A percentile compares a stretch with the other conserved stretches of the same genome.
These are phyloP conservation scores for Saccharomycopsis vini DNA, from an alignment of 805 yeast genomes.

Conservation along the genomic window DNA sequence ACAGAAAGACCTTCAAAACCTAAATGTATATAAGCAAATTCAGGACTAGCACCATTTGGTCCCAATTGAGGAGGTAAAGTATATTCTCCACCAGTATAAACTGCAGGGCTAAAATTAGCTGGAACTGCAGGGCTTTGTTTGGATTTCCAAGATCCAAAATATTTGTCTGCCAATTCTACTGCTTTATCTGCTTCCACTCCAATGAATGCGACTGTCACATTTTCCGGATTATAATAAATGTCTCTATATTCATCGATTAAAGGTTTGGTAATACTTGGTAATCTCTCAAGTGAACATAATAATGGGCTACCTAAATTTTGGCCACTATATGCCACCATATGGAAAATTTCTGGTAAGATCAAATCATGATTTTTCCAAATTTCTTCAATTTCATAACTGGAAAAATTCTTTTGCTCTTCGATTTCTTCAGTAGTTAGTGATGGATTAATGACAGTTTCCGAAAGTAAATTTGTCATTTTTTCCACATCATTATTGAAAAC, in stretches of 20 bases:
- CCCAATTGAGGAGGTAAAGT: constrained; percentile 36
- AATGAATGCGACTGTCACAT: constrained; percentile 76
- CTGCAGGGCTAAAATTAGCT: constrained; percentile 30
- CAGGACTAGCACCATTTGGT: constrained; percentile 60
- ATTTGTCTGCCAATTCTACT: constrained; percentile 46
- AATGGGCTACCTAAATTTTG: constrained; percentile 81
- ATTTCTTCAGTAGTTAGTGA: constrained; percentile 59
- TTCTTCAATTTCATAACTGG: constrained; percentile 76
- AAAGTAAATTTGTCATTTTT: constrained; percentile 62
- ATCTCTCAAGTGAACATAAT: constrained; percentile 64
- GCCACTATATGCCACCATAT: constrained; percentile 64
- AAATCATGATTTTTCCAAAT: constrained; percentile 76
- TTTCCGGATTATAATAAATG: constrained; percentile 66
- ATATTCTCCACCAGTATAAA: constrained; percentile 52
- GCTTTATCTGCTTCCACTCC: constrained; percentile 75
- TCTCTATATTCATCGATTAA: constrained; percentile 39
- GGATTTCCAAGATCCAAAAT: constrained; percentile 55
- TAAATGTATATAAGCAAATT: constrained; percentile 74
- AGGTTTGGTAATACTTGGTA: constrained; percentile 43
- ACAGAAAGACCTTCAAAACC: constrained; percentile 86
- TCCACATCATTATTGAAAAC: constrained; percentile 83
- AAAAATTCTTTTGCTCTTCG: constrained; percentile 60
- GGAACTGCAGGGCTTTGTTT: constrained; percentile 19
- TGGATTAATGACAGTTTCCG: constrained; percentile 75
- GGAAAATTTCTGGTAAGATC: constrained; percentile 83